Base-by-base conservation (phyloP, 306 rosid species). In the Adenanthera pavonina region DNA sequence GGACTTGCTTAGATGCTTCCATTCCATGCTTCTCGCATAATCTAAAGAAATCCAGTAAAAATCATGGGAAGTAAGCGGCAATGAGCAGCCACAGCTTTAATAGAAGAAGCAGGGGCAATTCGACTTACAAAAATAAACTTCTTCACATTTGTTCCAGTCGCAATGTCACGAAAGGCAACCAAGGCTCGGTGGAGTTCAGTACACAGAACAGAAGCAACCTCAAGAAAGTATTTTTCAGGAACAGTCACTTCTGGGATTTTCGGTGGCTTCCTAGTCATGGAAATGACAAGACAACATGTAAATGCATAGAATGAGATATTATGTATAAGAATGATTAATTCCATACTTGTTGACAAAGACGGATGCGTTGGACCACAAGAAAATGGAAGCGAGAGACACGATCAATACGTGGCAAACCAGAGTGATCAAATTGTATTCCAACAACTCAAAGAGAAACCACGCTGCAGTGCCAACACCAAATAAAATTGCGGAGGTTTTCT, bases 291-390 rank as follows among this genome's bases (percentile, higher is more conserved):
- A 76, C 57, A 71, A 75, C 48, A 57, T 38, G 44, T 80, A 84
- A 80, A n/a, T 56, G 75, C 76, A 76, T 25, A 56, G 25, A 68
- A 74, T 77, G 75, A 34, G 49, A 40, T 13, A 16, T 12, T 48
- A 19, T 20, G 30, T 41, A 14, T 7, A 19, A 38, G 71, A 79
- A 72, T 38, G 51, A 34, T 7, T 13, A 46, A 70, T 46, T 16
- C 9, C 41, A 88, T 88, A 94, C 98, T 88, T 92, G 85, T 89
- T 92, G 79, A 94, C 86, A 67, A 92, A 88, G 71, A 87, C 79
- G 52, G 94, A 88, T 75, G 87, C 92, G 84, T 91, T 86, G 80
- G 95, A 87, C 94, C 94, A 92, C 86, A 88, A 81, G 90, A 92
- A 94, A 72, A 88, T 86, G 72, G 76, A 72, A 0, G 77, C 90